Evolutionary conservation across 352 stramenopile species (phyloP), one percentile per base, ranked within the genome.

Genomic region (Achlya hypogyna): DNA sequence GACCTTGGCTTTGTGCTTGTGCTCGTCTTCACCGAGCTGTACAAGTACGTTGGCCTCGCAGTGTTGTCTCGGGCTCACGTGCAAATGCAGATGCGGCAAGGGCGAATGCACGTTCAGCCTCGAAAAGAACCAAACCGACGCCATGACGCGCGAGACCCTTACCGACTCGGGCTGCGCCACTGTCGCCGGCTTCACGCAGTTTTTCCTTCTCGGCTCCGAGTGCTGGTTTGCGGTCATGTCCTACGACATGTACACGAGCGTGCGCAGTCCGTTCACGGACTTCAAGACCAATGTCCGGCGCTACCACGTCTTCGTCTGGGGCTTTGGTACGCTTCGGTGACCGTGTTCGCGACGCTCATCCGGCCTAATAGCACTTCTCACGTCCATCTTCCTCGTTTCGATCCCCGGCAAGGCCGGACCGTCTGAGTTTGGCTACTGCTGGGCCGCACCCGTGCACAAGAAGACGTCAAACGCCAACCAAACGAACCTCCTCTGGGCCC

Each of bases 161-260:
- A n/a, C 14, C 27, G 35, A 51, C 27, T 12, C 58, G 20, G 62
- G 58, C 35, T 94, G 85, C 51, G 82, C 77, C 27, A 72, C 76
- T 12, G 89, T 81, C 9, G 86, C 86, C 23, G 86, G 77, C 4
- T 71, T 94, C 9, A 94, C 84, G 38, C 84, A 94, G 75, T 88
- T 94, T 66, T 93, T 93, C 60, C 71, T 94, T n/a, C 91, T 85
- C 79, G 84, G 76, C 16, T 92, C 86, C 10, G 86, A 94, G 70
- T 91, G 82, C 64, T 94, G 86, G 86, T 94, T 94, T 66, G 90
- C 91, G 58, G 83, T 94, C 62, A 94, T 94, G 86, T 81, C 86
- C 22, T 90, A 92, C 63, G 86, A 94, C 68, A 90, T 94, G 82
- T 71, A 89, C 38, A 88, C 78, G 42, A 91, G 82, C 38, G 72